Conservation (phyloP, 805 yeast genomes). For the Candida oleophila region DNA sequence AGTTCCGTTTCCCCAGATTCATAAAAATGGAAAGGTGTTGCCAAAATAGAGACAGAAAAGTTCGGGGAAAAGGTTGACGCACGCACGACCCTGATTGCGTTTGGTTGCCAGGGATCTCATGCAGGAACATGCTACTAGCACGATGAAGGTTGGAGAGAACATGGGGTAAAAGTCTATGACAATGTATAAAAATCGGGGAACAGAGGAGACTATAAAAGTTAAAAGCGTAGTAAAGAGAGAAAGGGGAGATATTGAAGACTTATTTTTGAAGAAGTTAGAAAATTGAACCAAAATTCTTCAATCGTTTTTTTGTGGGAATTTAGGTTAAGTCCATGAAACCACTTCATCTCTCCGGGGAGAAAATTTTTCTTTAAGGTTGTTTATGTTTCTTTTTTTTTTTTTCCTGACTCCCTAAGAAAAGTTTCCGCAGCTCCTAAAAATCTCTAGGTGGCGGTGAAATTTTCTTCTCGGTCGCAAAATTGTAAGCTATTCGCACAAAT, state of each 20-base stretch:
- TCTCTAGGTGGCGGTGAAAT: not conserved
- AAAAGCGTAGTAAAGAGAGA: too few species aligned
- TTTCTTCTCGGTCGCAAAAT: not conserved
- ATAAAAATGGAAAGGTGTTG: not conserved
- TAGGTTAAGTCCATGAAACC: too few species aligned
- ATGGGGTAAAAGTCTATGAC: not conserved
- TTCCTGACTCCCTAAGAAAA: not conserved
- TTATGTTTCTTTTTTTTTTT: not conserved
- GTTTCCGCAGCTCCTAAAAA: not conserved
- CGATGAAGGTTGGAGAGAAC: not conserved
- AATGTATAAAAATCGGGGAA: too few species aligned
- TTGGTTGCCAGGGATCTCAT: not conserved
- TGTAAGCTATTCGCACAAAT: not conserved
- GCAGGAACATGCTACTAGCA: not conserved
- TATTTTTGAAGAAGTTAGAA: too few species aligned
- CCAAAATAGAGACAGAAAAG: too few species aligned
- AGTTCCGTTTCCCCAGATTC: conserved; percentile 6
- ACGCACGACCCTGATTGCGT: not conserved
- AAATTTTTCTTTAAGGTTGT: not conserved
- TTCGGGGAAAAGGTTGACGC: not conserved
- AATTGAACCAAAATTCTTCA: too few species aligned
- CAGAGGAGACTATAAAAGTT: too few species aligned
- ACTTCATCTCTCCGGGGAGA: not conserved
- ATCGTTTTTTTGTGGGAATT: too few species aligned
- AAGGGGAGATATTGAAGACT: too few species aligned